Percentiles rank a stretch among this genome's conserved stretches.
Conservation (phyloP, 139 green algal genomes). For the Chlorella sp. region DNA sequence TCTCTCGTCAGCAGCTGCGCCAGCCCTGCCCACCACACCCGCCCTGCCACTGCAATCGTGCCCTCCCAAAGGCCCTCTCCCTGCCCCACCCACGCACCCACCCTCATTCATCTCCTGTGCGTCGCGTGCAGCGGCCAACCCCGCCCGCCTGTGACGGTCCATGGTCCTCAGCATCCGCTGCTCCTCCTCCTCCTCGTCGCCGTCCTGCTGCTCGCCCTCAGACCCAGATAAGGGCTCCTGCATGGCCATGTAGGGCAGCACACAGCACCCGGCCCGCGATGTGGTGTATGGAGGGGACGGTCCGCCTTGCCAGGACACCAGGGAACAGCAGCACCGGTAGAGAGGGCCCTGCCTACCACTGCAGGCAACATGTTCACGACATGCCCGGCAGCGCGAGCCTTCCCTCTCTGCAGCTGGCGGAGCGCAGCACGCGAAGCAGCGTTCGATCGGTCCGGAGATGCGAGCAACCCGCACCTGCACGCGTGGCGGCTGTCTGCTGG, state of each 20-base stretch:
- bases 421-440: no score
- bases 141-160: background rate
- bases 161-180: background rate
- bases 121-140: background rate
- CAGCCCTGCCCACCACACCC: background rate
- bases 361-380: background rate
- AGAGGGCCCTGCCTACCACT: background rate
- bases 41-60: background rate
- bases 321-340: background rate
- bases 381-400: no score
- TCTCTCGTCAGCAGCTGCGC: no score
- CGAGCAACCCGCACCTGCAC: no score
- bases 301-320: no score
- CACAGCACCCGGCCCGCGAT: no score
- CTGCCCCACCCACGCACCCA: background rate
- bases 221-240: background rate
- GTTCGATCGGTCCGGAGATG: no score
- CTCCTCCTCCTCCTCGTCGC: background rate
- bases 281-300: background rate
- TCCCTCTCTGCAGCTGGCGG: no score
- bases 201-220: background rate
- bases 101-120: background rate
- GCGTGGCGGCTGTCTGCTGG: no score
- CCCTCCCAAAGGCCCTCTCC: background rate
- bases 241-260: background rate